Evolutionary conservation across 2,329 filamentous ascomycete species (phyloP).

Genomic region (Elsinoe australis): DNA sequence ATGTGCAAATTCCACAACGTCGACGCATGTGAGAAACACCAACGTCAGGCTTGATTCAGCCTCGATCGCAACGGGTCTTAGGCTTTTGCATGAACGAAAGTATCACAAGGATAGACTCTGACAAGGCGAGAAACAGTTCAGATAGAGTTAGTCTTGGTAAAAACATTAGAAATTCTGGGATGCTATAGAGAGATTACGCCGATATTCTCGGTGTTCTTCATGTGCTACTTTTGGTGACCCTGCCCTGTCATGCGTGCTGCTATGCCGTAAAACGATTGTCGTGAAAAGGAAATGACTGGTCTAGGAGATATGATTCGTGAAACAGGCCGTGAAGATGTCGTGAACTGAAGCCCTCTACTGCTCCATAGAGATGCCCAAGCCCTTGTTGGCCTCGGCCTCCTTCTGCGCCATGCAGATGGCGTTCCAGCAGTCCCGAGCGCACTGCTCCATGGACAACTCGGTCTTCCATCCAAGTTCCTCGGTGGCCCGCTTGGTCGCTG

Average conservation of each 20-base stretch:
- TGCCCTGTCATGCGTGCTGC: not conserved
- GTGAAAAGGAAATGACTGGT: not conserved
- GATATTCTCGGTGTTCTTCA: not conserved
- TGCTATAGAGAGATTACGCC: not conserved
- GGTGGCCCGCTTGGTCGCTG: slow-evolving; percentile 34
- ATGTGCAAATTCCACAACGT: too few species aligned
- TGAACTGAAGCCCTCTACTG: slow-evolving; percentile 3
- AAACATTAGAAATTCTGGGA: not conserved
- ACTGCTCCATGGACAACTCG: slow-evolving; percentile 32
- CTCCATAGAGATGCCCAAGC: slow-evolving; percentile 13
- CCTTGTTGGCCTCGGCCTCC: not conserved
- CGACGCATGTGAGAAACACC: too few species aligned
- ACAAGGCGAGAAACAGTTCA: not conserved
- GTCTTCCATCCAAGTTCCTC: slow-evolving; percentile 35
- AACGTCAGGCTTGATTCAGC: too few species aligned
- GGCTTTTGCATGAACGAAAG: too few species aligned
- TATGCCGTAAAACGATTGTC: not conserved
- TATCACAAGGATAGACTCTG: too few species aligned
- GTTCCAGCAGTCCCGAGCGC: slow-evolving; percentile 35
- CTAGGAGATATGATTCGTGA: too few species aligned
- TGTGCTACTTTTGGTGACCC: not conserved
- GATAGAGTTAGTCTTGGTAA: not conserved
- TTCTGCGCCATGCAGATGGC: slow-evolving; percentile 17
- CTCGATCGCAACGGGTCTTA: too few species aligned
- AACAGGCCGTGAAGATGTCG: too few species aligned